Percentiles rank a stretch among this genome's conserved stretches.
Conservation (phyloP, 176 grass and related monocot genomes). For the Microstegium vimineum region DNA sequence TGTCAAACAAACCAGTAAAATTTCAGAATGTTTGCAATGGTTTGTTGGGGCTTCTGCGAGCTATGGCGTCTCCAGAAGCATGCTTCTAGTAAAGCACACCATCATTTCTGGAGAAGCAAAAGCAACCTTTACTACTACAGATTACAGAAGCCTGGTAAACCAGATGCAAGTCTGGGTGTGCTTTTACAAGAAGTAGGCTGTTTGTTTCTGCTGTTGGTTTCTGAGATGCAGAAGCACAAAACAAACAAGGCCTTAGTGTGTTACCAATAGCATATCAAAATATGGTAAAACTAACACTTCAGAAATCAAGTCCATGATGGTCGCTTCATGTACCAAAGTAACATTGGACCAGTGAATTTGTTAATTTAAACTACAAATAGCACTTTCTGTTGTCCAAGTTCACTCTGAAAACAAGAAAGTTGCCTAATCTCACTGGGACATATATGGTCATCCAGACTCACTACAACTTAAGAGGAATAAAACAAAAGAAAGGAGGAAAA, state of each 20-base stretch:
- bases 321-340: not conserved
- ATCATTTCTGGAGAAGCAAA: not conserved
- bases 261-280: not conserved
- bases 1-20: conserved; percentile 31
- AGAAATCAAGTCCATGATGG: not conserved
- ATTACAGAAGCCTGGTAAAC: not conserved
- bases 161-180: not conserved
- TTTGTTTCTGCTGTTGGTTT: not conserved
- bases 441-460: not conserved
- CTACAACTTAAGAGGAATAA: not conserved
- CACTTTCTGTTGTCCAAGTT: not conserved
- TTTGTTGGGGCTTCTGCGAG: not conserved
- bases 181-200: not conserved
- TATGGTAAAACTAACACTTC: not conserved
- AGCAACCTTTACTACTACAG: not conserved
- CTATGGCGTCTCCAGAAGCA: not conserved
- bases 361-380: not conserved
- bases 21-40: not conserved
- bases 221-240: not conserved
- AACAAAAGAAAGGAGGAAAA: not conserved
- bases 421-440: not conserved
- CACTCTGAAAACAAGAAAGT: not conserved
- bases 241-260: not conserved
- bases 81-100: not conserved
- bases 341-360: not conserved